These are phyloP conservation scores for Conticribra guillardii DNA, from an alignment of 108 stramenopile genomes.

Conservation along the genomic window DNA sequence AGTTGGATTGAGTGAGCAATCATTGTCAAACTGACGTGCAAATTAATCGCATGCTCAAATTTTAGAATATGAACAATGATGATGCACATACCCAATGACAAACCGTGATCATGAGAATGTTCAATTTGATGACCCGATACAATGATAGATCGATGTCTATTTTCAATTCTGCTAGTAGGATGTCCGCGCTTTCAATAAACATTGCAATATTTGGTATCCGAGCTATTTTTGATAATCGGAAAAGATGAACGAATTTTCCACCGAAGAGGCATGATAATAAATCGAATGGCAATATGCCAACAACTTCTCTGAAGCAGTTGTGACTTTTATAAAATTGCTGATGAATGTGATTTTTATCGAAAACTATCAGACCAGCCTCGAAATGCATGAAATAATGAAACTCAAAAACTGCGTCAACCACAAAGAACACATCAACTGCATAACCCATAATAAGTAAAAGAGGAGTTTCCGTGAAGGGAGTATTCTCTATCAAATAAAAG, in stretches of 20 bases:
- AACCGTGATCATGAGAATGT: constrained; percentile 40
- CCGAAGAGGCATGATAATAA: constrained; percentile 16
- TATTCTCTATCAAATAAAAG: constrained; percentile 28
- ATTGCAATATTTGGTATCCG: constrained; percentile 35
- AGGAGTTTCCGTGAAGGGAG: constrained; percentile 20
- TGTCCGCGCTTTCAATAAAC: constrained; percentile 22
- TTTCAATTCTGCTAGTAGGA: constrained; percentile 55
- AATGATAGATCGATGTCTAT: constrained; percentile 62
- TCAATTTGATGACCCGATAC: constrained; percentile 37
- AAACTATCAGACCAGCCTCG: constrained; percentile 44
- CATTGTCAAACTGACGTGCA: too few species aligned
- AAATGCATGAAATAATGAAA: constrained; percentile 44
- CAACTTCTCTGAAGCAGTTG: constrained; percentile 14
- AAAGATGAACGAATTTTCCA: constrained; percentile 18
- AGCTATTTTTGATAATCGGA: constrained; percentile 36
- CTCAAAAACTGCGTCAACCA: constrained; percentile 29
- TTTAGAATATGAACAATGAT: too few species aligned
- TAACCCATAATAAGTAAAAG: constrained; percentile 30
- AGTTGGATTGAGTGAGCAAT: too few species aligned
- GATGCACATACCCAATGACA: too few species aligned
- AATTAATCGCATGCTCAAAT: too few species aligned
- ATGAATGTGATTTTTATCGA: constrained; percentile 26
- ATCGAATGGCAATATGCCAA: constrained; percentile 41
- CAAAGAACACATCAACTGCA: constrained; percentile 35
- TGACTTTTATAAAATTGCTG: constrained; percentile 26